Percentiles rank a stretch among this genome's conserved stretches.
Evolutionary conservation across 495 filamentous ascomycete species (phyloP).

Genomic region (Lineolata rhizophorae): DNA sequence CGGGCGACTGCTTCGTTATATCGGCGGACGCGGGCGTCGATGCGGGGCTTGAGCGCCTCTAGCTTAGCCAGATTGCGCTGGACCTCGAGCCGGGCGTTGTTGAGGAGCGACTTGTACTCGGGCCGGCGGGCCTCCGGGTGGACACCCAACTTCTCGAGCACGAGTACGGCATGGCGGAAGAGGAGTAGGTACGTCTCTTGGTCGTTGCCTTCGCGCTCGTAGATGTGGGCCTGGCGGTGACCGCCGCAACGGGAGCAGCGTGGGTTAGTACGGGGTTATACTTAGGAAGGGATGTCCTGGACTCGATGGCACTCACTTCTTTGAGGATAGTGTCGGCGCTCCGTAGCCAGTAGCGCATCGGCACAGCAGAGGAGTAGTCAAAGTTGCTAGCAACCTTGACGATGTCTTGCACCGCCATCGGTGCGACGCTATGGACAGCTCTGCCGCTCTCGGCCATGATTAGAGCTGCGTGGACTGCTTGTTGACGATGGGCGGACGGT

Average conservation of each 20-base stretch:
- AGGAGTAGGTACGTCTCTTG: conserved; percentile 74
- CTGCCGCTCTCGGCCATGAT: too few relatives aligned
- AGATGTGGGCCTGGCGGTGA: conserved; percentile 40
- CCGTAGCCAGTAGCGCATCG: conserved; percentile 60
- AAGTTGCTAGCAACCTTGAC: conserved; percentile 47
- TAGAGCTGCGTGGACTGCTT: too few relatives aligned
- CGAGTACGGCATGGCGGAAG: conserved; percentile 55
- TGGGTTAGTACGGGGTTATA: conserved; percentile 1
- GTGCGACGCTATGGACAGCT: conserved; percentile 16
- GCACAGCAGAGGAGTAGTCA: conserved; percentile 52
- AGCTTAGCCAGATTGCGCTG: conserved; percentile 30
- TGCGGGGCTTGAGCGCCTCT: conserved; percentile 41
- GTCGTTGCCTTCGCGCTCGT: conserved; percentile 65
- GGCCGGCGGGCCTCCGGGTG: conserved; percentile 26
- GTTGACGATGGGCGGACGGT: too few relatives aligned
- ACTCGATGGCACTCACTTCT: conserved; percentile 33
- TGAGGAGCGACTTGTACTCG: conserved; percentile 24
- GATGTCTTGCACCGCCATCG: conserved; percentile 55
- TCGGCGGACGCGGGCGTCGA: conserved; percentile 40
- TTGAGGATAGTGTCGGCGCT: conserved; percentile 55
- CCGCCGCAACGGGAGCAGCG: neutral
- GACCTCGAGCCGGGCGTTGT: conserved; percentile 31
- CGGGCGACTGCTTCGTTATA: conserved; percentile 30
- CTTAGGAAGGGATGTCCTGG: neutral
- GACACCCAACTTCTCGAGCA: conserved; percentile 17